A percentile compares a stretch with the other conserved stretches of the same genome.
phyloP scores from a whole-genome alignment of 1,139 yeast species.

The Debaryomyces fabryi region DNA sequence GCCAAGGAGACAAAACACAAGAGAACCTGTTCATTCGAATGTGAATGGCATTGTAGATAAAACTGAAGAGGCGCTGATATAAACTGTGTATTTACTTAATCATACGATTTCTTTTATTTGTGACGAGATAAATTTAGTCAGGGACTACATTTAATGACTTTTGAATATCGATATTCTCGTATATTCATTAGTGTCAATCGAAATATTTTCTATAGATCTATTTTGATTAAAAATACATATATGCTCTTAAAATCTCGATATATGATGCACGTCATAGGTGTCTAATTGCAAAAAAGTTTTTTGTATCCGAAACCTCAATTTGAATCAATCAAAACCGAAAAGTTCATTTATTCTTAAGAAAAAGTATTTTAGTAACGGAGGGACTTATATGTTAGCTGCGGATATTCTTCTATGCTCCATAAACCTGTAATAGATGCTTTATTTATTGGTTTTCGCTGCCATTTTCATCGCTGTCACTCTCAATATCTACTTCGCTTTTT shows the following conservation, averaged over 20 bases:
- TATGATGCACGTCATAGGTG: background rate
- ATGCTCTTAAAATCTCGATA: background rate
- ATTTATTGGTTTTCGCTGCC: background rate
- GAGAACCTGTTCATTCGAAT: constrained; percentile 35
- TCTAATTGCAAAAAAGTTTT: background rate
- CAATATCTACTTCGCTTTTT: background rate
- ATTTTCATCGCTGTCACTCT: background rate
- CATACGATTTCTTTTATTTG: too few species aligned
- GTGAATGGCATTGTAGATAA: constrained; percentile 17
- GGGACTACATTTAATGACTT: background rate
- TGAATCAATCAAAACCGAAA: background rate
- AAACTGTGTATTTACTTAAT: background rate
- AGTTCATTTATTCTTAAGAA: background rate
- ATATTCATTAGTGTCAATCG: background rate
- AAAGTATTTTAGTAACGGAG: background rate
- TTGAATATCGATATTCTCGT: background rate
- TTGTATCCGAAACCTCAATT: too few species aligned
- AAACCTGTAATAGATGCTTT: too few species aligned
- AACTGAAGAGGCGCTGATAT: constrained; percentile 10
- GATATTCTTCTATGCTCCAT: too few species aligned
- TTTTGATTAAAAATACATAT: background rate
- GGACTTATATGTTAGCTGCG: too few species aligned
- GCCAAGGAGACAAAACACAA: constrained; percentile 81
- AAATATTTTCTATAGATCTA: background rate
- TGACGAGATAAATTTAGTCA: background rate